Conservation (phyloP, 768 basidiomycete species). For the Lactarius deliciosus region DNA sequence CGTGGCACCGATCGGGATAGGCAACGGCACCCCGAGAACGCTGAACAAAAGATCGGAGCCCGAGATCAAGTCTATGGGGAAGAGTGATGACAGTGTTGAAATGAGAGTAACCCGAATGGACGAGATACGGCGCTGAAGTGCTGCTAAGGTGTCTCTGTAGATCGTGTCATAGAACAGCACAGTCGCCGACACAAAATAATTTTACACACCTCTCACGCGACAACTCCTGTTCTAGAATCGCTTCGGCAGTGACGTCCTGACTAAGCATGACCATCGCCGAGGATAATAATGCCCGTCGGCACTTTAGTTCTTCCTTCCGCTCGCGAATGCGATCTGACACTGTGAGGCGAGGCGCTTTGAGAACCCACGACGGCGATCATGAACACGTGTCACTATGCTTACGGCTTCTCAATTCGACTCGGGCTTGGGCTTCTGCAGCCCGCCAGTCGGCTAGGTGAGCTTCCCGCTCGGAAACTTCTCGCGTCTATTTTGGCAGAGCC, state of each 20-base stretch:
- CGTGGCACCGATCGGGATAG: constrained; percentile 70
- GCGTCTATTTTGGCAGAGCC: constrained; percentile 49
- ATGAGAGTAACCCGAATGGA: constrained; percentile 63
- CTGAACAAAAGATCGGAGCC: constrained; percentile 86
- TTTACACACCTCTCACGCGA: constrained; percentile 35
- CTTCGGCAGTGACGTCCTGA: constrained; percentile 31
- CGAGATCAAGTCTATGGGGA: constrained; percentile 85
- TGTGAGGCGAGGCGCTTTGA: constrained; percentile 29
- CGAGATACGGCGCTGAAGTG: constrained; percentile 50
- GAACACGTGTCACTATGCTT: constrained; percentile 36
- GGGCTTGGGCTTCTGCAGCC: constrained; percentile 12
- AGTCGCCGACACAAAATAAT: constrained; percentile 16
- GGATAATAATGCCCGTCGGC: constrained; percentile 48
- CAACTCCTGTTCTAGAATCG: constrained; percentile 35
- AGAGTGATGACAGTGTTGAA: constrained; percentile 71
- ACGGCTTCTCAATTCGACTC: constrained; percentile 44
- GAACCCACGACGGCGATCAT: constrained; percentile 16
- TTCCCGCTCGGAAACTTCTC: constrained; percentile 67
- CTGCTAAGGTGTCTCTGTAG: constrained; percentile 47
- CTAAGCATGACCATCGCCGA: constrained; percentile 44
- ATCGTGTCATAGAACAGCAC: constrained; percentile 27
- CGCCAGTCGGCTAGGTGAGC: constrained; percentile 48
- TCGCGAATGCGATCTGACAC: constrained; percentile 45
- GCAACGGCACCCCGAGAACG: constrained; percentile 84
- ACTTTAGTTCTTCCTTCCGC: constrained; percentile 45